Percentiles rank a stretch among this genome's conserved stretches.
Evolutionary conservation across 2,329 filamentous ascomycete species (phyloP).

Genomic region (Alternaria ventricosa): DNA sequence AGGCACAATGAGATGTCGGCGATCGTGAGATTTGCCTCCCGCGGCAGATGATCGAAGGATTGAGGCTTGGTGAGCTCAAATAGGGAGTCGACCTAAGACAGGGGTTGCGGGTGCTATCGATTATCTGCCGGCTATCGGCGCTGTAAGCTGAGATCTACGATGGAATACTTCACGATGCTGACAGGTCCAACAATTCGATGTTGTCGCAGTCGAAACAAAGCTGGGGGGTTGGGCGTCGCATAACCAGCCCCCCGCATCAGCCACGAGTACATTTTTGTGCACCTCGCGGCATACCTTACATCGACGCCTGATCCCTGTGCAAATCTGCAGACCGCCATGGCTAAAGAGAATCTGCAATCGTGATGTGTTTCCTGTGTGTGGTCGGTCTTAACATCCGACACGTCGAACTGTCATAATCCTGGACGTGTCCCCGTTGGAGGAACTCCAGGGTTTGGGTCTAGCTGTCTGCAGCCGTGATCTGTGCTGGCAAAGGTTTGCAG

Average conservation of each 20-base stretch:
- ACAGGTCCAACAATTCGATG: not conserved
- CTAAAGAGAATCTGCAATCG: not conserved
- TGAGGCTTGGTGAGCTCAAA: constrained; percentile 3
- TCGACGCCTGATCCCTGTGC: not conserved
- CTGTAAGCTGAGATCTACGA: not conserved
- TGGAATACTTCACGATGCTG: not conserved
- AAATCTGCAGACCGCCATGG: constrained; percentile 1
- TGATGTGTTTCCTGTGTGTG: not conserved
- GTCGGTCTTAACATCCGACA: not conserved
- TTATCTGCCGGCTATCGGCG: not conserved
- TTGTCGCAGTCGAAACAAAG: constrained; percentile 3
- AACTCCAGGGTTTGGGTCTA: not conserved
- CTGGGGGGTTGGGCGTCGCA: constrained; percentile 1
- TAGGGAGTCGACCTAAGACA: not conserved
- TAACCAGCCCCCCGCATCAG: not conserved
- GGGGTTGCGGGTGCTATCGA: not conserved
- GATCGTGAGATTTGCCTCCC: not conserved
- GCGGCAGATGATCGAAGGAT: constrained; percentile 2
- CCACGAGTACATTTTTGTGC: not conserved
- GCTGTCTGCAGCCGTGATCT: not conserved
- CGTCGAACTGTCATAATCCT: not conserved
- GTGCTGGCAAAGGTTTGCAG: not conserved
- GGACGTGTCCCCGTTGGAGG: not conserved
- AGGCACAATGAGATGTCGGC: constrained; percentile 9
- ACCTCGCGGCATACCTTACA: not conserved